A percentile compares a stretch with the other conserved stretches of the same genome.
Conservation (phyloP, 2,329 filamentous ascomycete genomes). For the Colletotrichum sp. region DNA sequence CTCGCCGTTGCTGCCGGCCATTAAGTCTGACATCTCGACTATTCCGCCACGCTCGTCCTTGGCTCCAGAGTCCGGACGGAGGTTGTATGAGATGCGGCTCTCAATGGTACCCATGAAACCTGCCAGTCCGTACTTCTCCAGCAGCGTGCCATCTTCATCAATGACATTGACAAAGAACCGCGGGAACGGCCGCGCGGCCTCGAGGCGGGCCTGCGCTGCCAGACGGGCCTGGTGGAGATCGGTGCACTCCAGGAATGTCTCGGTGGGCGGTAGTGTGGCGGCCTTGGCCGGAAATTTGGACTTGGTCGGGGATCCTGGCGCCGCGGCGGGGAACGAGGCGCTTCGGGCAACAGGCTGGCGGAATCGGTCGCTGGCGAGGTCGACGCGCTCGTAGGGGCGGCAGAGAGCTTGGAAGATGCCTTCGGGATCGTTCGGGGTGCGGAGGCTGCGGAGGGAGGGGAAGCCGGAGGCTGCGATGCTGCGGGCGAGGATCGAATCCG, state of each 20-base stretch:
- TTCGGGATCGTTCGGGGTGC: conserved; percentile 72
- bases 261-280: conserved; percentile 31
- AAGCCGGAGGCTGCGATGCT: conserved; percentile 68
- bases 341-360: conserved; percentile 26
- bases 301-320: conserved; percentile 29
- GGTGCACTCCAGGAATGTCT: conserved; percentile 37
- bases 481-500: conserved; percentile 67
- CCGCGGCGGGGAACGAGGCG: conserved; percentile 21
- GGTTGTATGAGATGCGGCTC: conserved; percentile 64
- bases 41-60: conserved; percentile 62
- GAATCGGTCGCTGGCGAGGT: conserved; percentile 56
- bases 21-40: conserved; percentile 55
- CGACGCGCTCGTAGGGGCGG: conserved; percentile 61
- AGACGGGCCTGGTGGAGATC: conserved; percentile 59
- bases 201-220: conserved; percentile 69
- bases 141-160: conserved; percentile 54
- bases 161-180: conserved; percentile 64
- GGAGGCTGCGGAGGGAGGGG: conserved; percentile 62
- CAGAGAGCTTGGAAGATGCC: conserved; percentile 74
- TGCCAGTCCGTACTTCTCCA: conserved; percentile 60
- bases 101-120: conserved; percentile 66
- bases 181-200: conserved; percentile 58
- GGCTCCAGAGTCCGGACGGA: conserved; percentile 62
- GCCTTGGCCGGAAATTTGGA: conserved; percentile 41
- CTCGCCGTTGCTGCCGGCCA: conserved; percentile 51